These are phyloP conservation scores for Hirschfeldia incana DNA, from an alignment of 345 rosid genomes.

Conservation along the genomic window DNA sequence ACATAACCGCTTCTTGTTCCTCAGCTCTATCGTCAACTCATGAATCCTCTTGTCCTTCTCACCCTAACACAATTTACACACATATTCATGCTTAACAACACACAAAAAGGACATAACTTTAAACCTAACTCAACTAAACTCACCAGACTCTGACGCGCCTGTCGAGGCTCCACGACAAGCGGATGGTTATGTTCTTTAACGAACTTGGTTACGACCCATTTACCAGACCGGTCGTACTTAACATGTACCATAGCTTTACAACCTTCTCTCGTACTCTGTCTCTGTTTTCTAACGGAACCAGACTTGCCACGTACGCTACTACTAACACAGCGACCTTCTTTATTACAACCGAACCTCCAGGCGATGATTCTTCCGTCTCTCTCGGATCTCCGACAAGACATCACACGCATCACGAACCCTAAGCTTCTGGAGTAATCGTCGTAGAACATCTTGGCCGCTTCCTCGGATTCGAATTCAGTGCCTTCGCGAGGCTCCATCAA, in stretches of 20 bases:
- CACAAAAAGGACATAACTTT: background rate
- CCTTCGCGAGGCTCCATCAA: slow-evolving; percentile 66
- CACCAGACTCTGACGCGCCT: slow-evolving; percentile 84
- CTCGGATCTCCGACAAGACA: slow-evolving; percentile 94
- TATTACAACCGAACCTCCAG: slow-evolving; percentile 88
- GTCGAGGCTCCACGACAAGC: slow-evolving; percentile 66
- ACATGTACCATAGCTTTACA: slow-evolving; percentile 93
- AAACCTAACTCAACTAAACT: slow-evolving; percentile 39
- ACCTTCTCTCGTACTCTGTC: slow-evolving; percentile 49
- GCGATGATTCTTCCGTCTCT: slow-evolving; percentile 88
- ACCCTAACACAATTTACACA: slow-evolving; percentile 39
- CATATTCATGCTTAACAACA: background rate
- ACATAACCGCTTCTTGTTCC: slow-evolving; percentile 68
- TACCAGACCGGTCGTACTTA: slow-evolving; percentile 67
- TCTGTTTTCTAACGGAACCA: slow-evolving; percentile 69
- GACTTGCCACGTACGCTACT: slow-evolving; percentile 55
- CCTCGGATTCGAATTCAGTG: slow-evolving; percentile 87
- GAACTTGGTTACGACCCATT: slow-evolving; percentile 86
- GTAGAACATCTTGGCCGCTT: slow-evolving; percentile 79
- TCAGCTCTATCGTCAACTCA: slow-evolving; percentile 59
- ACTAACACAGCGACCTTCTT: slow-evolving; percentile 87
- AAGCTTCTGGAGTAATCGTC: slow-evolving; percentile 75
- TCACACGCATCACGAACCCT: slow-evolving; percentile 94
- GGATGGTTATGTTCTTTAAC: slow-evolving; percentile 89
- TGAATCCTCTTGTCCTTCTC: slow-evolving; percentile 74